Evolutionary conservation across 2,329 filamentous ascomycete genomes (phyloP).

Genomic region (Moelleriella libera): DNA sequence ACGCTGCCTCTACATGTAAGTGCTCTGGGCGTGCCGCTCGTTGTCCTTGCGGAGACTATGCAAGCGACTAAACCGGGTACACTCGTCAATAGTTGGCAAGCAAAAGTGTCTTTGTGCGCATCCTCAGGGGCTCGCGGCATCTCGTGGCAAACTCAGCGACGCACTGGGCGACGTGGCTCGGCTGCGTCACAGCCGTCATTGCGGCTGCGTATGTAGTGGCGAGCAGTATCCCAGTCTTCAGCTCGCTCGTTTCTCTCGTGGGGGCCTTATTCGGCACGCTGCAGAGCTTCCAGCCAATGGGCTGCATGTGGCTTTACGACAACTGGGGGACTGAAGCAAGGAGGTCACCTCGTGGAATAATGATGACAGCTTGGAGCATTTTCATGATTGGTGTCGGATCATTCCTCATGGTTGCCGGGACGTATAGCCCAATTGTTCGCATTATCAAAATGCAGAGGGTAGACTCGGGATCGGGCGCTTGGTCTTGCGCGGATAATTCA

Average conservation of each 20-base stretch:
- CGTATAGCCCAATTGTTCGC: neutral
- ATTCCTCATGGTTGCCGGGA: neutral
- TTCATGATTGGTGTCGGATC: constrained; percentile 6
- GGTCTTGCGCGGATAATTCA: constrained; percentile 26
- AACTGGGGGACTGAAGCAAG: constrained; percentile 5
- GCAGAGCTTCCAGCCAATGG: constrained; percentile 11
- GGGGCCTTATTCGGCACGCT: constrained; percentile 12
- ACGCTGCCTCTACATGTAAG: constrained; percentile 12
- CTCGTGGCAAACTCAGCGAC: constrained; percentile 10
- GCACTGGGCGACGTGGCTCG: constrained; percentile 16
- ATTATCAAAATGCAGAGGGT: constrained; percentile 13
- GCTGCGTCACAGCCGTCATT: constrained; percentile 7
- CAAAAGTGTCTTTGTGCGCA: constrained; percentile 16
- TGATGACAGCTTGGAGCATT: constrained; percentile 6
- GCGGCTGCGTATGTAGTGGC: constrained; percentile 10
- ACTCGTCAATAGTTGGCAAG: neutral
- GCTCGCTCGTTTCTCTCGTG: constrained; percentile 11
- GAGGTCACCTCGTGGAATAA: neutral
- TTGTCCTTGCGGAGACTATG: neutral
- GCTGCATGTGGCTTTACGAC: constrained; percentile 12
- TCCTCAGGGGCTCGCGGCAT: constrained; percentile 14
- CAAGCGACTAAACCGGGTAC: neutral
- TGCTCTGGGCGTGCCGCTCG: constrained; percentile 5
- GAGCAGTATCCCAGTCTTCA: constrained; percentile 14
- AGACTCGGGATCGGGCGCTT: constrained; percentile 19